A percentile compares a stretch with the other conserved stretches of the same genome.
These are phyloP conservation scores for Cetraspora pellucida DNA, from an alignment of 192 early-diverging fungal genomes.

Conservation along the genomic window DNA sequence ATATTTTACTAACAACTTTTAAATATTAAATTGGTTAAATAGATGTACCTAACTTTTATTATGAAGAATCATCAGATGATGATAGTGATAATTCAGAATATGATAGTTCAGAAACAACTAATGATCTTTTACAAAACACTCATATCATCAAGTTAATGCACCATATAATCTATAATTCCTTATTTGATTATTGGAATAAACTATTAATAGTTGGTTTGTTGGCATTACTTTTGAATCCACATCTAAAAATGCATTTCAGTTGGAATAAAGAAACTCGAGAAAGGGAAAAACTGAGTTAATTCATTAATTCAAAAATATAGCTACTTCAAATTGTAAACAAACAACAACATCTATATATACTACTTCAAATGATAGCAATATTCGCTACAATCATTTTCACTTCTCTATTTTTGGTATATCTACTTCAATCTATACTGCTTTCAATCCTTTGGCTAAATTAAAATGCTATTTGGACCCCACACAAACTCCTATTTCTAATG, in stretches of 20 bases:
- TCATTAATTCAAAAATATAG: not conserved
- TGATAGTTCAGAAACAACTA: not conserved
- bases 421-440: not conserved
- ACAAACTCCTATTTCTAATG: not conserved
- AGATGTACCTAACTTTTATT: not conserved
- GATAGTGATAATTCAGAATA: not conserved
- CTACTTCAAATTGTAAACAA: not conserved
- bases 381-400: not conserved
- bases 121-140: not conserved
- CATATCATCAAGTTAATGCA: not conserved
- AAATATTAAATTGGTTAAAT: not conserved
- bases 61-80: constrained; percentile 10
- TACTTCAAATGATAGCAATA: not conserved
- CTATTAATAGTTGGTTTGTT: not conserved
- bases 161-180: not conserved
- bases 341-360: not conserved
- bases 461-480: not conserved
- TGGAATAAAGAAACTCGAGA: not conserved
- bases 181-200: not conserved
- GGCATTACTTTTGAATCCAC: not conserved
- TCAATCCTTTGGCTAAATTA: not conserved
- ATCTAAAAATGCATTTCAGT: not conserved
- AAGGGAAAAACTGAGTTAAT: not conserved
- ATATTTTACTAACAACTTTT: not conserved
- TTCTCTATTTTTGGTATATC: not conserved